Conservation (phyloP, 306 rosid genomes). For the Sesbania bispinosa region DNA sequence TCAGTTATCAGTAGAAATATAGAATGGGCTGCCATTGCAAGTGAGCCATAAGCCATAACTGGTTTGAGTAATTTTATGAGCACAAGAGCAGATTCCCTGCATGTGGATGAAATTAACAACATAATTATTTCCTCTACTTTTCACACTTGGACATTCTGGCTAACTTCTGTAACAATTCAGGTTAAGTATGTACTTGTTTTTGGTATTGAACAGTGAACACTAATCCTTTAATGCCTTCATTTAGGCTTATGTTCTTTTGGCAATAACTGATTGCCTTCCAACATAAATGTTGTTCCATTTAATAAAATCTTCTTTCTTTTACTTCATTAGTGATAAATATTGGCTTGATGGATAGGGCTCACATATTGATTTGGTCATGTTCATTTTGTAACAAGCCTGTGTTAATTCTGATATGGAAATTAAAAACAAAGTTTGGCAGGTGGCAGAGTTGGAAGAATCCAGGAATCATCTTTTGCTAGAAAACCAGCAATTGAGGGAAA, state of each 20-base stretch:
- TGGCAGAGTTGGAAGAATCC: slow-evolving; percentile 69
- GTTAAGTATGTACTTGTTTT: slow-evolving; percentile 8
- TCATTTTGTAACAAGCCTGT: slow-evolving; percentile 27
- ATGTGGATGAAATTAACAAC: background rate
- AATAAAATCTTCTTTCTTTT: background rate
- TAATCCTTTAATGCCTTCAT: background rate
- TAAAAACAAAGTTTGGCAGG: slow-evolving; percentile 93
- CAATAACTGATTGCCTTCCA: background rate
- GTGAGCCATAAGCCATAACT: slow-evolving; percentile 21
- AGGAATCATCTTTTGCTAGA: slow-evolving; percentile 55
- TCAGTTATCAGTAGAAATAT: slow-evolving; percentile 3
- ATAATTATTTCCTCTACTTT: background rate
- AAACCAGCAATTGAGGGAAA: slow-evolving; percentile 62
- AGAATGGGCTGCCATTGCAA: background rate
- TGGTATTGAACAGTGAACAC: background rate
- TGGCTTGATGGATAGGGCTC: slow-evolving; percentile 22
- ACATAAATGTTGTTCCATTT: slow-evolving; percentile 2
- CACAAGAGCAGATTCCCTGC: slow-evolving; percentile 1
- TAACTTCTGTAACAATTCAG: slow-evolving; percentile 3
- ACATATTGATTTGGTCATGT: slow-evolving; percentile 30
- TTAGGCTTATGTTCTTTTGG: slow-evolving; percentile 21
- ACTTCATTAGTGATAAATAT: background rate
- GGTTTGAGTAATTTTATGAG: slow-evolving; percentile 13
- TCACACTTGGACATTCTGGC: slow-evolving; percentile 11
- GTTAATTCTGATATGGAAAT: slow-evolving; percentile 79